Percentiles rank a stretch among this genome's conserved stretches.
phyloP scores from a whole-genome alignment of 75 land plant species.

The Pseudotsuga menziesii region DNA sequence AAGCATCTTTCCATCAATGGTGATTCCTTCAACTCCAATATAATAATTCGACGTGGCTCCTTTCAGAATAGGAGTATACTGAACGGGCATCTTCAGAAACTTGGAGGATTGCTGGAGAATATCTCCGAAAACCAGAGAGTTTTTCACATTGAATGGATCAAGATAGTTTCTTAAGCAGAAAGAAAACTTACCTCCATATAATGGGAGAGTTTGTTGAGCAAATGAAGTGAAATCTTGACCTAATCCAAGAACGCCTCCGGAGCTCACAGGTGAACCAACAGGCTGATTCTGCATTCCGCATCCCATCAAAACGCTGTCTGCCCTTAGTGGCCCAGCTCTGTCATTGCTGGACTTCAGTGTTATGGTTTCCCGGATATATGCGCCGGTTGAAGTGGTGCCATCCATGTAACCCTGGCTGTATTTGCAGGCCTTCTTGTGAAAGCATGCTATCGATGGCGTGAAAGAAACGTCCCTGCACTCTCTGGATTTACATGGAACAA shows the following conservation, averaged over 20 bases:
- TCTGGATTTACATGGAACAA: conserved; percentile 23
- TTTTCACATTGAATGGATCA: conserved; percentile 20
- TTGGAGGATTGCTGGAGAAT: not conserved
- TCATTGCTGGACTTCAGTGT: too few relatives aligned
- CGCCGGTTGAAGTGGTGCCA: too few relatives aligned
- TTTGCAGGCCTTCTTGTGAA: too few relatives aligned
- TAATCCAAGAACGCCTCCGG: conserved; percentile 53
- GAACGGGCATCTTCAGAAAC: not conserved
- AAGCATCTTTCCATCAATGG: too few relatives aligned
- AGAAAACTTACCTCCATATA: conserved; percentile 42
- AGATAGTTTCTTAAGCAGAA: conserved; percentile 64
- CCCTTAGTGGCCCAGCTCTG: too few relatives aligned
- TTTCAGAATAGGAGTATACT: not conserved
- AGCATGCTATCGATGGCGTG: too few relatives aligned
- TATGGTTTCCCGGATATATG: too few relatives aligned
- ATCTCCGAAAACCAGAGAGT: conserved; percentile 53
- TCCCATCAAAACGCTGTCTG: too few relatives aligned
- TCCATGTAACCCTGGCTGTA: too few relatives aligned
- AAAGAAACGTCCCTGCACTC: conserved; percentile 11
- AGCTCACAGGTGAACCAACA: not conserved
- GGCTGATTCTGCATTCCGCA: not conserved
- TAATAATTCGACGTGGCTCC: not conserved
- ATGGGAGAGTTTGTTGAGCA: conserved; percentile 10
- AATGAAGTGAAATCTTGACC: conserved; percentile 47
- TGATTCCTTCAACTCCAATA: too few relatives aligned